These are phyloP conservation scores for Rhizopus arrhizus DNA, from an alignment of 371 early-diverging fungal genomes.

Conservation along the genomic window DNA sequence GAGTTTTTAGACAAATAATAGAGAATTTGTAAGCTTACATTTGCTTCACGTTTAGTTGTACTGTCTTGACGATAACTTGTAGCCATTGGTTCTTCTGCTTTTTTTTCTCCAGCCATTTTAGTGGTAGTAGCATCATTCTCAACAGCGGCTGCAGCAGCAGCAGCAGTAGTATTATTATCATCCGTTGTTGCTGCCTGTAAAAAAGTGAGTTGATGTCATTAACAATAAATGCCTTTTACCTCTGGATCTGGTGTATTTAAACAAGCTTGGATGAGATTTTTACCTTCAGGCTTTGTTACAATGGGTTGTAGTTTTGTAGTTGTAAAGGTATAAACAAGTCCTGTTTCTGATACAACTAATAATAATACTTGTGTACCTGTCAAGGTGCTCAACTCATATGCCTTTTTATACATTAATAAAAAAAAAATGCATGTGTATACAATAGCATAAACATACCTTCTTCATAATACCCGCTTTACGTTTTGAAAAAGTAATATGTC, in stretches of 20 bases:
- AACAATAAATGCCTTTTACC: background rate
- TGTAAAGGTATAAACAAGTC: constrained; percentile 98
- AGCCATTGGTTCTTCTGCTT: background rate
- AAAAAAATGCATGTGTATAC: background rate
- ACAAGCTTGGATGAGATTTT: constrained; percentile 94
- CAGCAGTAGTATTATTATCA: background rate
- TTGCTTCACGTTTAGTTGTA: background rate
- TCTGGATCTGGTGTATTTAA: constrained; percentile 80
- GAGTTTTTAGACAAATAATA: too few relatives aligned
- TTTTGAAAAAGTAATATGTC: constrained; percentile 97
- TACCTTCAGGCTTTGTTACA: constrained; percentile 93
- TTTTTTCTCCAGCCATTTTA: background rate
- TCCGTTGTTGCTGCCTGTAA: background rate
- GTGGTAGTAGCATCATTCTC: background rate
- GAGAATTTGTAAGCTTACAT: background rate
- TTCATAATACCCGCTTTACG: constrained; percentile 99
- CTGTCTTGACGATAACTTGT: background rate
- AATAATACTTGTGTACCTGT: constrained; percentile 98
- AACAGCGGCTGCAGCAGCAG: too few relatives aligned
- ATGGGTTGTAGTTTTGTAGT: constrained; percentile 96
- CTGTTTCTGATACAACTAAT: constrained; percentile 97
- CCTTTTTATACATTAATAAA: constrained; percentile 51
- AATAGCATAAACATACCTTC: constrained; percentile 63
- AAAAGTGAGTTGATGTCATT: background rate
- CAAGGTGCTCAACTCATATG: constrained; percentile 94